Base-by-base conservation (phyloP, 2,329 filamentous ascomycete species). In the Scolecobasidium constrictum region DNA sequence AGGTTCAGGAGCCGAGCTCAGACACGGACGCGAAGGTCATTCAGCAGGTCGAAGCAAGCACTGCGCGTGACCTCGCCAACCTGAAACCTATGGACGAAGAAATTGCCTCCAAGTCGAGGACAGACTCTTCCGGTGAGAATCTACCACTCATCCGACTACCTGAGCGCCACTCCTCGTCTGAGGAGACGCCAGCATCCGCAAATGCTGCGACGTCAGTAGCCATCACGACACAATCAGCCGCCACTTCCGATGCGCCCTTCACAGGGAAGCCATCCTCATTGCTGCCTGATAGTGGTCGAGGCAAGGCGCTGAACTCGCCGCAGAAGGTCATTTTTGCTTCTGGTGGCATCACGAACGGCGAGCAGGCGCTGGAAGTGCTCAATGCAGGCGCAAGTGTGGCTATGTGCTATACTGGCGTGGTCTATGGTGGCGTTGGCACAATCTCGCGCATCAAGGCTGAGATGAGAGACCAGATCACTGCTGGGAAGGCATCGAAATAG, bases 291-390 rank as follows among this genome's bases (percentile, higher is more conserved):
- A 31, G 7, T 23, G 33, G 40, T 11, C 18, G 43, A 22, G 28
- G 31, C 21, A 23, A 45, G 35, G 38, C 38, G 12, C 18, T 40
- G 16, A 37, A 20, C 22, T 42, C 42, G 3, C n/a, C 23, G 46
- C 72, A 72, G 38, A 94, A 94, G 64, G 80, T 87, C 41, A 83
- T 98, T 47, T 96, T 96, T 57, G 90, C 90, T 1, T 92, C 86
- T 0, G 92, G 92, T 1, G 92, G 92, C 15, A 90, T 98, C 56
- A 92, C 83, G 1, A 90, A 82, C 50, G 92, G 92, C 4, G 73
- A 82, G 49, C 82, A 96, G 64, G 93, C 86, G 6, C 66, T 85
- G 12, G 72, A 84, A 63, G 77, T 90, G 5, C 69, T 96, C 38
- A 84, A 93, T 51, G 87, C 88, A 0, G 92, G 92, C 6, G 92